Evolutionary conservation across 2,329 filamentous ascomycete genomes (phyloP), one percentile per base, ranked within the genome.

Genomic region (Mollisiaceae sp.): DNA sequence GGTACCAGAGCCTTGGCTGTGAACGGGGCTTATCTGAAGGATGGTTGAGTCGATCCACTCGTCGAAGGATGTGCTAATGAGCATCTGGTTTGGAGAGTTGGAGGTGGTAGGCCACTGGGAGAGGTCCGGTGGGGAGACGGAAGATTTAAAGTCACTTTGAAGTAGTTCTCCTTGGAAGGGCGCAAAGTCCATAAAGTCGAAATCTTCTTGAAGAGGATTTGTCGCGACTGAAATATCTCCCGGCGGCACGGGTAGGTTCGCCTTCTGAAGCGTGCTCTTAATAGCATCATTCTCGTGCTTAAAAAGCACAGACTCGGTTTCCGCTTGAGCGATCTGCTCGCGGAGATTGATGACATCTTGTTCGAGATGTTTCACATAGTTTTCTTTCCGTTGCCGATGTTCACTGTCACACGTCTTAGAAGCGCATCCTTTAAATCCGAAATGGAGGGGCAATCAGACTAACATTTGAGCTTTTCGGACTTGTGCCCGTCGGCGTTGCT

Each of bases 401-500:
- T 73, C 71, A 45, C 73, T 75, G 32, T 43, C n/a, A 24, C 32
- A 11, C 36, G 43, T 47, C n/a, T 63, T 58, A 35, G 39, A 50
- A 24, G 24, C 38, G 27, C 50, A 12, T 59, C 52, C 50, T 36
- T n/a, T 38, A 38, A 36, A 18, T 15, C 45, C 45, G 50, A 15
- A 14, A 20, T 20, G 15, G 24, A 15, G 14, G 24, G 2, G 45
- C 22, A 35, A n/a, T 18, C 4, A 14, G 50, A 8, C 66, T 52
- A 12, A 75, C 73, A 70, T 72, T 61, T 75, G 73, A 45, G 73
- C 73, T 62, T 70, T 74, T 57, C 73, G 67, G n/a, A 75, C 73
- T 64, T 75, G 73, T 24, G 70, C 70, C 50, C 72, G 65, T 27
- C 73, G 67, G 39, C 71, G 67, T 66, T 74, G 69, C 60, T 74